Evolutionary conservation across 2,329 filamentous ascomycete species (phyloP), one percentile per base, ranked within the genome.

Genomic region (Didymosphaeria variabile): DNA sequence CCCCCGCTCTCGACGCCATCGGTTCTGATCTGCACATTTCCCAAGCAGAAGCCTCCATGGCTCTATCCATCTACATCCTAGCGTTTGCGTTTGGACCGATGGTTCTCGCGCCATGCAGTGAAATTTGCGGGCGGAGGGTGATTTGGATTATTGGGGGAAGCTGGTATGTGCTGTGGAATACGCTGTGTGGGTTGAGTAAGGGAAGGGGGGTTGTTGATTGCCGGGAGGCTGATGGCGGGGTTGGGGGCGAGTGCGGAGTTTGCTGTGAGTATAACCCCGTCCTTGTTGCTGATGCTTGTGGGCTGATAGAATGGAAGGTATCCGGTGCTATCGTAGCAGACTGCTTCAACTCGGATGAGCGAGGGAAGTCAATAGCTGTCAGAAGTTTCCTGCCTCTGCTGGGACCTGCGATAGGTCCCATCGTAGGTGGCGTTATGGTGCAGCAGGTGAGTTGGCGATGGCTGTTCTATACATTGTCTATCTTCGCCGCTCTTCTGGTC

Each of bases 91-190:
- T 71, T 62, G 86, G 90, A 0, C 91, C 91, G 6, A 89, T 94
- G 86, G 83, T 84, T 0, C 93, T 94, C 71, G 91, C 91, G n/a
- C 91, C 91, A 0, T 77, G 92, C 46, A 91, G 88, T 8, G 91
- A 94, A 75, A 83, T 93, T 46, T 84, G 89, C 57, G 91, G 91
- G 21, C 84, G 91, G 46, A 83, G 85, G 42, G 79, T 89, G 42
- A 87, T 94, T 62, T 94, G 69, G 65, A 58, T 71, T 3, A 29
- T 55, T 10, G 65, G 67, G 2, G 57, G 55, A 19, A 15, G 32
- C 3, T 72, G 67, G 65, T 72, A 67, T 54, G 34, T 67, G 7
- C 10, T 71, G 15, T 72, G 64, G 67, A 70, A 70, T 49, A 62
- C 63, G 12, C 2, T 68, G 5, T 67, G 64, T 52, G 61, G 64